A percentile compares a stretch with the other conserved stretches of the same genome.
phyloP scores from a whole-genome alignment of 2,329 filamentous ascomycete species.

The Aureobasidium sp. region DNA sequence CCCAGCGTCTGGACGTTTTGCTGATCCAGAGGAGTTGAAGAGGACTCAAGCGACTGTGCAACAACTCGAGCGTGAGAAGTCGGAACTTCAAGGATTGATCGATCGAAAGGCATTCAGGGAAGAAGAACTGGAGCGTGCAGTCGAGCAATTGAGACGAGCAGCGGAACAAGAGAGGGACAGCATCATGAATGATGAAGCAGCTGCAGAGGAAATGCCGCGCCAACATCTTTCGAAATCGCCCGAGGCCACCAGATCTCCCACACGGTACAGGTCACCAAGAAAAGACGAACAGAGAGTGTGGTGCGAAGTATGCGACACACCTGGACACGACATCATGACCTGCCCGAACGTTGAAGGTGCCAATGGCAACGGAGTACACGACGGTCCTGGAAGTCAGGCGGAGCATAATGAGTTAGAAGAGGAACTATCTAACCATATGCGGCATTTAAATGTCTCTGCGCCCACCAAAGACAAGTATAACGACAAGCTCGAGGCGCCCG shows the following conservation, averaged over 20 bases:
- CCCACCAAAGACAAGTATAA: not conserved
- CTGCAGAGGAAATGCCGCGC: slow-evolving; percentile 35
- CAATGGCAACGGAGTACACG: not conserved
- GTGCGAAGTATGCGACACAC: not conserved
- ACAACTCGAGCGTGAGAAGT: slow-evolving; percentile 70
- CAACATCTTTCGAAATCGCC: slow-evolving; percentile 44
- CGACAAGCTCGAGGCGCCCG: slow-evolving; percentile 17
- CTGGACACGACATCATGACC: not conserved
- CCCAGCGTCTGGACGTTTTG: slow-evolving; percentile 5
- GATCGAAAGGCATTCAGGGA: slow-evolving; percentile 67
- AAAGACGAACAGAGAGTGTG: not conserved
- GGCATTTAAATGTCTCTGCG: not conserved
- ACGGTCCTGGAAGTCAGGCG: not conserved
- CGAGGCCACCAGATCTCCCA: slow-evolving; percentile 39
- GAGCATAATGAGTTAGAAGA: not conserved
- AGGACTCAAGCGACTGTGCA: slow-evolving; percentile 54
- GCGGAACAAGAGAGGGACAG: slow-evolving; percentile 41
- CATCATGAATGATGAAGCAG: slow-evolving; percentile 42
- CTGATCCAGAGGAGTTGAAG: slow-evolving; percentile 38
- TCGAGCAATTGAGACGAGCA: slow-evolving; percentile 20
- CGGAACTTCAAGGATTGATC: slow-evolving; percentile 64
- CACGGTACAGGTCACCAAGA: slow-evolving; percentile 14
- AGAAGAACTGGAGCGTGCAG: slow-evolving; percentile 75
- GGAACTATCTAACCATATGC: not conserved
- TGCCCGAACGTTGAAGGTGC: not conserved